Percentiles rank a stretch among this genome's conserved stretches.
Conservation (phyloP, 805 yeast genomes). For the Saccharomycopsis sp. region DNA sequence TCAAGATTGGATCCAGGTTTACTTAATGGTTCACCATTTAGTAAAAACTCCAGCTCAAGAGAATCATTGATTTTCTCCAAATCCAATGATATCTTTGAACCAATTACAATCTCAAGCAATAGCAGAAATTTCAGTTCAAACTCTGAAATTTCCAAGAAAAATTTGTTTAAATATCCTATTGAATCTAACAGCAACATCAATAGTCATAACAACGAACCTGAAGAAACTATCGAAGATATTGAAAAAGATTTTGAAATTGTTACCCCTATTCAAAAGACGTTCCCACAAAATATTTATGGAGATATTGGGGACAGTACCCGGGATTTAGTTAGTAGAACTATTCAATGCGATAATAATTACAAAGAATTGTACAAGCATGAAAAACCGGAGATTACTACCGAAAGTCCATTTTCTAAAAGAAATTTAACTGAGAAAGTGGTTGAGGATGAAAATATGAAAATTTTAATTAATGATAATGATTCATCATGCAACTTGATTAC, state of each 20-base stretch:
- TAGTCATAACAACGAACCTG: constrained; percentile 2
- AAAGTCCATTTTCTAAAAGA: constrained; percentile 13
- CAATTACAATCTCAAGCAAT: constrained; percentile 4
- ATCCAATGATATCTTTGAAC: constrained; percentile 17
- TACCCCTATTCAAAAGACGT: constrained; percentile 3
- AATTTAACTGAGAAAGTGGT: constrained; percentile 8
- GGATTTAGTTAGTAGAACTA: constrained; percentile 14
- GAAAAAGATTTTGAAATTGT: constrained; percentile 18
- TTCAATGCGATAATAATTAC: constrained; percentile 13
- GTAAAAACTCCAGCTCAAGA: constrained; percentile 3
- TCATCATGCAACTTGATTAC: constrained; percentile 20
- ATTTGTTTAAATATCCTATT: not conserved
- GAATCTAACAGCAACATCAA: not conserved
- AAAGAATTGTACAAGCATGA: constrained; percentile 13
- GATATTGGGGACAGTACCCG: constrained; percentile 17
- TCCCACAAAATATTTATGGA: not conserved
- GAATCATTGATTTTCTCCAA: constrained; percentile 14
- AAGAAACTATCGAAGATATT: constrained; percentile 17
- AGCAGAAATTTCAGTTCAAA: constrained; percentile 13
- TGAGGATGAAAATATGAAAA: constrained; percentile 12
- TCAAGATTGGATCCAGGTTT: constrained; percentile 21
- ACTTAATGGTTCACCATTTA: not conserved
- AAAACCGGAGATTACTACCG: constrained; percentile 14
- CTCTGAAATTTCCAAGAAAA: constrained; percentile 5
- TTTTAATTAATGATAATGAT: constrained; percentile 10